Evolutionary conservation across 1,284 basidiomycete species (phyloP), one percentile per base, ranked within the genome.

Genomic region (Ustanciosporium gigantosporum): DNA sequence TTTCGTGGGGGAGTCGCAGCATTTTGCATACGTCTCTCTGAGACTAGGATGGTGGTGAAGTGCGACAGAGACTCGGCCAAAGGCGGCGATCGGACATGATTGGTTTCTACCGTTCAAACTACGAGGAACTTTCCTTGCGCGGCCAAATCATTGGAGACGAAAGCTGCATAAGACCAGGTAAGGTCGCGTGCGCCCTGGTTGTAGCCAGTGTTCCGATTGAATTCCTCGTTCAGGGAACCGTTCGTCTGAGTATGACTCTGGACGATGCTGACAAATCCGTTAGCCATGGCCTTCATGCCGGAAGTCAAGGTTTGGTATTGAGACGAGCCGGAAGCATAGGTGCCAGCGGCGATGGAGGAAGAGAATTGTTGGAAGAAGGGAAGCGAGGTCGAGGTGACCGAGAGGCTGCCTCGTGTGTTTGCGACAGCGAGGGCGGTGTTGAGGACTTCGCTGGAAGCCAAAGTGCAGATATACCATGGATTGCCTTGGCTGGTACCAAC

Each of bases 131-230:
- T n/a, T n/a, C n/a, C n/a, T n/a, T n/a, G n/a, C n/a, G 43, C 45
- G 22, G 60, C 60, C 19, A 36, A 25, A 25, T 58, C 46, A 44
- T 52, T 57, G n/a, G 31, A 36, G 21, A 64, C 46, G 22, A 64
- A 69, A 5, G 69, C 61, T 3, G 68, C 69, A 46, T 71, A 69
- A 29, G 41, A 50, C 69, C 69, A 71, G 23, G 69, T 71, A 14
- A 71, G 40, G 37, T 71, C 69, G 11, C 69, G 35, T 1, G 69
- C 69, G 23, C 69, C 69, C 23, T 51, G 43, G 22, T 61, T 64
- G 41, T 35, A 61, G 31, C 69, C 69, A 9, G 41, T 60, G 37
- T 59, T 31, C 13, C 60, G 46, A 36, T 50, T 46, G 29, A 69
- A 66, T 40, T 66, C 43, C 48, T 71, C 69, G 34, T 59, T 53